A percentile compares a stretch with the other conserved stretches of the same genome.
phyloP scores from a whole-genome alignment of 108 stramenopile species.

The Skeletonema menzelii region DNA sequence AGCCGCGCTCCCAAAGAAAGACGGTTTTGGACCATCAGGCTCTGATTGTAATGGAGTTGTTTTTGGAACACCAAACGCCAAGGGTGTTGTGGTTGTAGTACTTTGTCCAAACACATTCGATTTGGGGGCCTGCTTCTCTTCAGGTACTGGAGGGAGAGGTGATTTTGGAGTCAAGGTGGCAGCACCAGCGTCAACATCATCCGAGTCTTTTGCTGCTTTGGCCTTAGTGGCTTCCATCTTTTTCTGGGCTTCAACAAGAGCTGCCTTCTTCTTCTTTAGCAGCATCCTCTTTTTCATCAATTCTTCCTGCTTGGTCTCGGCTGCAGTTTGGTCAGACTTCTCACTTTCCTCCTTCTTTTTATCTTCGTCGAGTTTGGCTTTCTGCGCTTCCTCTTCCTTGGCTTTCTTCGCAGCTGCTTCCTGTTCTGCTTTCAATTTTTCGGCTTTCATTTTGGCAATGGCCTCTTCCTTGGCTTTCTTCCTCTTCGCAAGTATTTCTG shows the following conservation, averaged over 20 bases:
- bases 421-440: slow-evolving; percentile 1
- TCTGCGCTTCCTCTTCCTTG: neutral
- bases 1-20: slow-evolving; percentile 9
- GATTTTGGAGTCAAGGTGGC: slow-evolving; percentile 3
- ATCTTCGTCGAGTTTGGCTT: neutral
- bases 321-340: neutral
- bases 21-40: slow-evolving; percentile 37
- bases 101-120: slow-evolving; percentile 26
- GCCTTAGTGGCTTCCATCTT: slow-evolving; percentile 21
- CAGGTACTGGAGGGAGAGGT: slow-evolving; percentile 26
- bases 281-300: slow-evolving; percentile 38
- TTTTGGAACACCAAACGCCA: slow-evolving; percentile 20
- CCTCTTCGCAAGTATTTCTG: neutral
- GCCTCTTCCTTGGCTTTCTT: neutral
- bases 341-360: neutral
- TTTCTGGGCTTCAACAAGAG: slow-evolving; percentile 1
- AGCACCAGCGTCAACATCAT: slow-evolving; percentile 14
- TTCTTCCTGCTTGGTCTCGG: slow-evolving; percentile 30
- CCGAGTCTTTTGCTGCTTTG: slow-evolving; percentile 5
- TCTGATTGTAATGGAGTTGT: slow-evolving; percentile 12
- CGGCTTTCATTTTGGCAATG: neutral
- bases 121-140: slow-evolving; percentile 6
- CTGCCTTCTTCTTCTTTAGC: slow-evolving; percentile 10
- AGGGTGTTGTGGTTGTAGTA: slow-evolving; percentile 6
- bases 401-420: slow-evolving; percentile 4